A percentile compares a stretch with the other conserved stretches of the same genome.
Evolutionary conservation across 139 green algal genomes (phyloP).

Genomic region (Closterium sp.): DNA sequence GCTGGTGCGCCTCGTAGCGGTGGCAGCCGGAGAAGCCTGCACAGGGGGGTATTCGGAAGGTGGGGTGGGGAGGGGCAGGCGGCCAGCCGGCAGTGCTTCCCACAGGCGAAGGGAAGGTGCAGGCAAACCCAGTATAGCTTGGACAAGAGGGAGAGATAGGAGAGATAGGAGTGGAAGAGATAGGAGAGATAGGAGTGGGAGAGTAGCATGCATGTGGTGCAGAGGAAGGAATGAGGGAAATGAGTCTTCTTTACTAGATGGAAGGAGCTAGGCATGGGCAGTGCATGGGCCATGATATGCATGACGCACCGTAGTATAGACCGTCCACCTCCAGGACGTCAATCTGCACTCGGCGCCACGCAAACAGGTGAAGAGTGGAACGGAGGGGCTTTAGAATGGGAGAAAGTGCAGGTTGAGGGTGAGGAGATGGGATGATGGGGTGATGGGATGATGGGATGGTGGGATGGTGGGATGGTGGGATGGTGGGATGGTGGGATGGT

Average conservation of each 20-base stretch:
- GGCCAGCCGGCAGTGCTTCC: background rate
- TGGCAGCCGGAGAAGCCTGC: conserved; percentile 87
- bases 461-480: background rate
- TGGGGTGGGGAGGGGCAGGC: background rate
- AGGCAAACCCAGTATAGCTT: too few species aligned
- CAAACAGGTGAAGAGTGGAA: background rate
- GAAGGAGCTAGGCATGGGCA: too few species aligned
- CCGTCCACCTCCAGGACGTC: conserved; percentile 55
- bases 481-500: background rate
- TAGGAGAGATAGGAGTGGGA: background rate
- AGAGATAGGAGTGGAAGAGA: background rate
- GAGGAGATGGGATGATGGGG: background rate
- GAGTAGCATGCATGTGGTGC: background rate
- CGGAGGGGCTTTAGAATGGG: background rate
- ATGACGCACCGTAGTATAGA: too few species aligned
- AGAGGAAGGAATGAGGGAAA: conserved; percentile 3
- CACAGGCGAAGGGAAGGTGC: too few species aligned
- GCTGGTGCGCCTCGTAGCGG: conserved; percentile 76
- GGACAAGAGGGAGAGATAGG: background rate
- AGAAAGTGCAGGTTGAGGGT: background rate
- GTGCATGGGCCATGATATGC: too few species aligned
- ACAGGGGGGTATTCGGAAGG: background rate
- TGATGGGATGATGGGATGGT: background rate
- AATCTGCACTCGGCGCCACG: conserved; percentile 42
- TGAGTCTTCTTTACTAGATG: too few species aligned